A percentile compares a stretch with the other conserved stretches of the same genome.
phyloP scores from a whole-genome alignment of 352 stramenopile genomes.

The Pythium grandisporangium region DNA sequence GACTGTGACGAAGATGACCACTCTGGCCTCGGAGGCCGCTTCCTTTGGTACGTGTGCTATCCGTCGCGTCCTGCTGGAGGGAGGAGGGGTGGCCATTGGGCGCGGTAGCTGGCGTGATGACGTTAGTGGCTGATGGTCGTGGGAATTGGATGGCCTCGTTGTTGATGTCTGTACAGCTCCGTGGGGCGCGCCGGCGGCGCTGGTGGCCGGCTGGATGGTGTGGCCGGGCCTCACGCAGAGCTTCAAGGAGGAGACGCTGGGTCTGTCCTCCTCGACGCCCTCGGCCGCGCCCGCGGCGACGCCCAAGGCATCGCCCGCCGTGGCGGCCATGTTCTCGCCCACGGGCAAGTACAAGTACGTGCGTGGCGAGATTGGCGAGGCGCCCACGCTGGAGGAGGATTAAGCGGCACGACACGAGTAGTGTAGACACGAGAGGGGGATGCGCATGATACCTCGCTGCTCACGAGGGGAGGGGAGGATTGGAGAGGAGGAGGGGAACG shows the following conservation, averaged over 20 bases:
- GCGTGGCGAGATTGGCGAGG: conserved; percentile 61
- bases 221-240: conserved; percentile 57
- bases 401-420: conserved; percentile 5
- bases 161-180: too few species aligned
- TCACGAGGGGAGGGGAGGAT: too few species aligned
- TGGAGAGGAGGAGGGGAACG: too few species aligned
- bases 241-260: conserved; percentile 75
- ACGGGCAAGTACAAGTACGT: conserved; percentile 79
- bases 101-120: too few species aligned
- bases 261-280: conserved; percentile 26
- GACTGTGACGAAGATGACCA: conserved; percentile 25
- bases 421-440: background rate
- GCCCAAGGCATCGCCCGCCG: conserved; percentile 7
- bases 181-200: conserved; percentile 38
- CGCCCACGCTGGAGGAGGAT: conserved; percentile 63
- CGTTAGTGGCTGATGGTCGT: too few species aligned
- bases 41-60: conserved; percentile 26
- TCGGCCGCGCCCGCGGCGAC: conserved; percentile 12
- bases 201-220: conserved; percentile 54
- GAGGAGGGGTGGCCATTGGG: too few species aligned
- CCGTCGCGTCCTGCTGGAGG: background rate
- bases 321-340: conserved; percentile 27
- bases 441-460: too few species aligned
- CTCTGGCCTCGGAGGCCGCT: conserved; percentile 26
- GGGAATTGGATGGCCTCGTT: too few species aligned